Evolutionary conservation across 805 yeast genomes (phyloP).

Genomic region (Metschnikowia vanudenii): DNA sequence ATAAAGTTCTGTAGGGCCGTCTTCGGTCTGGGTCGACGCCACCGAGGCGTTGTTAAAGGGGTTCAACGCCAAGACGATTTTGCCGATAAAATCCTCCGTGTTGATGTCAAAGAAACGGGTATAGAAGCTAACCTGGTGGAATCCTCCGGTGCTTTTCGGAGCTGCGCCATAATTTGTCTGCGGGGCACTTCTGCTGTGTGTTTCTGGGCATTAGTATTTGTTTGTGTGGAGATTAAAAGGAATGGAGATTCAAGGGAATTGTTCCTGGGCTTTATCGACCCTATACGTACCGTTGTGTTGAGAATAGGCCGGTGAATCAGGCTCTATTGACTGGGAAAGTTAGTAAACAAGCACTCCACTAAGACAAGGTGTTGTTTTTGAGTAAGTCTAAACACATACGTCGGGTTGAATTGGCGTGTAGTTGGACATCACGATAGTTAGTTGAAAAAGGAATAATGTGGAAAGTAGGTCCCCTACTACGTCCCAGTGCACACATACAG

Average conservation of each 20-base stretch:
- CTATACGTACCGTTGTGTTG: neutral
- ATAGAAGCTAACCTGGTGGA: conserved; percentile 58
- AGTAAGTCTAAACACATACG: conserved; percentile 6
- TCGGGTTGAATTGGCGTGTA: conserved; percentile 14
- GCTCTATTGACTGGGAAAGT: conserved; percentile 8
- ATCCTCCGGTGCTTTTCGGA: conserved; percentile 18
- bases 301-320: conserved; percentile 8
- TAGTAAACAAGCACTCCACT: conserved; percentile 9
- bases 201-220: conserved; percentile 8
- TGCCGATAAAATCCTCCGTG: conserved; percentile 56
- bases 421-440: conserved; percentile 5
- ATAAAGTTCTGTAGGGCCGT: conserved; percentile 60
- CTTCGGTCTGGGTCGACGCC: conserved; percentile 19
- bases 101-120: conserved; percentile 68
- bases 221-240: no score
- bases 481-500: no score
- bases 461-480: no score
- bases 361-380: no score
- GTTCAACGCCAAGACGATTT: conserved; percentile 56
- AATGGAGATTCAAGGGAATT: no score
- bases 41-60: conserved; percentile 41
- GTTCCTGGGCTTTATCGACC: neutral
- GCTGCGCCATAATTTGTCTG: neutral
- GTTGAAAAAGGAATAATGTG: no score
- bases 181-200: neutral